Percentiles rank a stretch among this genome's conserved stretches.
Conservation (phyloP, 2,329 filamentous ascomycete species). For the Dactylellina cionopaga region DNA sequence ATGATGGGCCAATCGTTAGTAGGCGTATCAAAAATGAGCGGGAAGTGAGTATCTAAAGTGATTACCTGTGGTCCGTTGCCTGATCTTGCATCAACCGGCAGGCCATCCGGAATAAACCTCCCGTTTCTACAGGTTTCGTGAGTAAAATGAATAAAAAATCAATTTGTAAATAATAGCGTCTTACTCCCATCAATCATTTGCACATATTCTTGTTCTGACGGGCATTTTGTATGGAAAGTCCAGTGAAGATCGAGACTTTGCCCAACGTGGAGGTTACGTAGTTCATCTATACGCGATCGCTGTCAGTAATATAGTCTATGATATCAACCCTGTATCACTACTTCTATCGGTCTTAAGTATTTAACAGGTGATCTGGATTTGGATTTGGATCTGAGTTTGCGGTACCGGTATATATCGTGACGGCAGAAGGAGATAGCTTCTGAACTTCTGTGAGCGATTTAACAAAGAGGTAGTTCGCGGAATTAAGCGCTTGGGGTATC, state of each 20-base stretch:
- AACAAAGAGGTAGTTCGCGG: slow-evolving; percentile 26
- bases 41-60: neutral
- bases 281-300: slow-evolving; percentile 20
- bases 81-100: slow-evolving; percentile 13
- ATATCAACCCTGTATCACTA: too few relatives aligned
- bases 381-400: neutral
- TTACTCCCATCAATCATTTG: slow-evolving; percentile 31
- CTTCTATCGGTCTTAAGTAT: too few relatives aligned
- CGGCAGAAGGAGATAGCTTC: slow-evolving; percentile 15
- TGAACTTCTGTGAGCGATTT: slow-evolving; percentile 11
- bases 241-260: slow-evolving; percentile 29
- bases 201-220: slow-evolving; percentile 20
- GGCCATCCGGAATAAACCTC: slow-evolving; percentile 29
- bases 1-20: neutral
- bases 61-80: slow-evolving; percentile 14
- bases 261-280: slow-evolving; percentile 25
- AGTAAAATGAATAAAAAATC: neutral
- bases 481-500: slow-evolving; percentile 20
- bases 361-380: too few relatives aligned
- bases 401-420: slow-evolving; percentile 15
- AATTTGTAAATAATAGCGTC: neutral
- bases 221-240: slow-evolving; percentile 11
- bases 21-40: neutral
- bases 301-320: too few relatives aligned
- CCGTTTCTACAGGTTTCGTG: slow-evolving; percentile 4